Conservation (phyloP, 129 eudicot genomes). For the Scalesia atractyloides region DNA sequence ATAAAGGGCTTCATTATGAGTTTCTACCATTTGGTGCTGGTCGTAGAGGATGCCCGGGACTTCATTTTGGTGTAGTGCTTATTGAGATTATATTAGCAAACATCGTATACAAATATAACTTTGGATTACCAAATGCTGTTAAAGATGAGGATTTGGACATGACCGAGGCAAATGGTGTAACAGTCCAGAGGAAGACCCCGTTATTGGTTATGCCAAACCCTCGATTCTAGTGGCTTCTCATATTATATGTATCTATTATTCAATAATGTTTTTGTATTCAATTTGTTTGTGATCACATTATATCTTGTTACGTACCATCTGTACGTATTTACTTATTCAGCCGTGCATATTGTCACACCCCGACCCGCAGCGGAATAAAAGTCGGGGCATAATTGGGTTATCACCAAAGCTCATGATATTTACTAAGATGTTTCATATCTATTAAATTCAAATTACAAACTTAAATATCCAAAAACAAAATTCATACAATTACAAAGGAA, state of each 20-base stretch:
- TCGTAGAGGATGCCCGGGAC: neutral
- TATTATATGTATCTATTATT: neutral
- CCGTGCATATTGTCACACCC: no score
- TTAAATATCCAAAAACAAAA: no score
- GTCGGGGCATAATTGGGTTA: no score
- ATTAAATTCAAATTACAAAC: no score
- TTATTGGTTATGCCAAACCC: neutral
- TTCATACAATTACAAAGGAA: no score
- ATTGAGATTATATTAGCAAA: neutral
- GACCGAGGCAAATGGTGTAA: neutral
- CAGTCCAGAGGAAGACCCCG: neutral
- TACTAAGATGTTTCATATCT: no score
- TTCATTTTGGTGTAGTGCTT: neutral
- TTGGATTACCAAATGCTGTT: neutral
- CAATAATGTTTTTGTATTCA: no score
- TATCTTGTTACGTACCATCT: no score
- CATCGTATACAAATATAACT: neutral
- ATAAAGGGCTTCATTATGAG: conserved; percentile 5
- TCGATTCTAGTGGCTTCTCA: neutral
- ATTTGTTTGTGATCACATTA: no score
- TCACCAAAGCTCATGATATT: no score
- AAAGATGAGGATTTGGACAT: neutral
- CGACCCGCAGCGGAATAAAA: no score
- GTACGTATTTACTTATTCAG: no score
- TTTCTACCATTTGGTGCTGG: conserved; percentile 7